phyloP scores from a whole-genome alignment of 495 filamentous ascomycete species.

The Penicillium fimorum region DNA sequence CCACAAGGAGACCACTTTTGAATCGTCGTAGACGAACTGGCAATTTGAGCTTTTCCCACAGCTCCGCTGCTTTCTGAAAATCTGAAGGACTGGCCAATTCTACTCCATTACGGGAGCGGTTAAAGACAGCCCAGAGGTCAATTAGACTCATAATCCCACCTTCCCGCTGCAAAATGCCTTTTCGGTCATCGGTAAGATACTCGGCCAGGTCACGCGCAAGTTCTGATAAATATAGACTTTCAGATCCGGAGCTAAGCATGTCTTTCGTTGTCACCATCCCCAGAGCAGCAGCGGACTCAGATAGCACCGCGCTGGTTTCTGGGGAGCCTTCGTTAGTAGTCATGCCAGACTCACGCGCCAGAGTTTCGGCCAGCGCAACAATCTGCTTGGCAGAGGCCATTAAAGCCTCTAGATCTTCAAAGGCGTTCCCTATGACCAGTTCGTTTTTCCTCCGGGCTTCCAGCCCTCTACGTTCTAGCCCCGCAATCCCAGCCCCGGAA shows the following conservation, averaged over 20 bases:
- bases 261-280: conserved; percentile 93
- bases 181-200: conserved; percentile 86
- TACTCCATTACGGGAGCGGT: conserved; percentile 90
- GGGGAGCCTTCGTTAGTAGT: conserved; percentile 53
- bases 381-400: conserved; percentile 98
- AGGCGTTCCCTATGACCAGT: conserved; percentile 86
- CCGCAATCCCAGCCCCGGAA: conserved; percentile 84
- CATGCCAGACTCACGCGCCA: conserved; percentile 67
- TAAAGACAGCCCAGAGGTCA: conserved; percentile 96
- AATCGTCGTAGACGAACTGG: conserved; percentile 86
- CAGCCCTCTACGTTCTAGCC: conserved; percentile 78
- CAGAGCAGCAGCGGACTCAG: conserved; percentile 79
- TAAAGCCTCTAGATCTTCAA: conserved; percentile 93
- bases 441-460: conserved; percentile 89
- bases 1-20: conserved; percentile 87
- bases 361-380: conserved; percentile 85
- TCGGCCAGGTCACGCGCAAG: conserved; percentile 88
- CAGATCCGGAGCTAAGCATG: conserved; percentile 64
- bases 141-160: conserved; percentile 94
- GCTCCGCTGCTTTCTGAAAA: conserved; percentile 80
- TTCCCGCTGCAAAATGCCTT: conserved; percentile 75
- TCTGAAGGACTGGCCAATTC: conserved; percentile 91
- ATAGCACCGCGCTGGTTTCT: conserved; percentile 71
- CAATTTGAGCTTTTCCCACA: conserved; percentile 87
- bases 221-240: conserved; percentile 67